These are phyloP conservation scores for Baudoinia panamericana DNA, from an alignment of 495 filamentous ascomycete genomes.

Conservation along the genomic window DNA sequence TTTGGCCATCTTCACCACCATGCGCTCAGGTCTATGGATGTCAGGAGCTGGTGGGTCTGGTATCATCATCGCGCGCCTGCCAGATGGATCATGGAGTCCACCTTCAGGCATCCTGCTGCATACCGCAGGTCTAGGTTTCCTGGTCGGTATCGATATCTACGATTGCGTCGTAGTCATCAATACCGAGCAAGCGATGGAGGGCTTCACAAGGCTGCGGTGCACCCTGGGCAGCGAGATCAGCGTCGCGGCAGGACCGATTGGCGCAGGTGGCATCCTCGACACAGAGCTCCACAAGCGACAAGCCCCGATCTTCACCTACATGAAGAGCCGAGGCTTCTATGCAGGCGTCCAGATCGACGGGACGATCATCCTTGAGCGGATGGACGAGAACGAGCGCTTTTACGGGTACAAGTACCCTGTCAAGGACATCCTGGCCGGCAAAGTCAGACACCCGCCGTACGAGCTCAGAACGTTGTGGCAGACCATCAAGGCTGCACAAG, in stretches of 20 bases:
- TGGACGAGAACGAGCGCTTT: slow-evolving; percentile 80
- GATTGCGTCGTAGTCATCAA: slow-evolving; percentile 88
- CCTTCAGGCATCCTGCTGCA: slow-evolving; percentile 81
- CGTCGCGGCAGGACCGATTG: slow-evolving; percentile 67
- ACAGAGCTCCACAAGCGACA: slow-evolving; percentile 57
- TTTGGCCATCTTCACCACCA: slow-evolving; percentile 80
- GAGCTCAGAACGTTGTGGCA: slow-evolving; percentile 53
- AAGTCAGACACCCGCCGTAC: slow-evolving; percentile 53
- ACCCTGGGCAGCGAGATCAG: slow-evolving; percentile 70
- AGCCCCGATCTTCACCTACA: slow-evolving; percentile 71
- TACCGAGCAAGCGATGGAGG: slow-evolving; percentile 61
- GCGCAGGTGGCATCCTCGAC: slow-evolving; percentile 57
- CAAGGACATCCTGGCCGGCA: slow-evolving; percentile 70
- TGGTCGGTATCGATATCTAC: slow-evolving; percentile 84
- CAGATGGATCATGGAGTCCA: slow-evolving; percentile 76
- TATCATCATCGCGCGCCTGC: slow-evolving; percentile 62
- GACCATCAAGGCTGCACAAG: slow-evolving; percentile 76
- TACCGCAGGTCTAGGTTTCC: slow-evolving; percentile 73
- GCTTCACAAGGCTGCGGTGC: slow-evolving; percentile 62
- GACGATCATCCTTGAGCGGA: slow-evolving; percentile 69
- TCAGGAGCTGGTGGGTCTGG: slow-evolving; percentile 80
- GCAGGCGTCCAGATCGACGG: slow-evolving; percentile 73
- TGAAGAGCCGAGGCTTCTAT: slow-evolving; percentile 77
- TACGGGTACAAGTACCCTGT: slow-evolving; percentile 62
- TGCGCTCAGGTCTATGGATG: slow-evolving; percentile 84